phyloP scores from a whole-genome alignment of 495 filamentous ascomycete species.

The Poronia punctata region DNA sequence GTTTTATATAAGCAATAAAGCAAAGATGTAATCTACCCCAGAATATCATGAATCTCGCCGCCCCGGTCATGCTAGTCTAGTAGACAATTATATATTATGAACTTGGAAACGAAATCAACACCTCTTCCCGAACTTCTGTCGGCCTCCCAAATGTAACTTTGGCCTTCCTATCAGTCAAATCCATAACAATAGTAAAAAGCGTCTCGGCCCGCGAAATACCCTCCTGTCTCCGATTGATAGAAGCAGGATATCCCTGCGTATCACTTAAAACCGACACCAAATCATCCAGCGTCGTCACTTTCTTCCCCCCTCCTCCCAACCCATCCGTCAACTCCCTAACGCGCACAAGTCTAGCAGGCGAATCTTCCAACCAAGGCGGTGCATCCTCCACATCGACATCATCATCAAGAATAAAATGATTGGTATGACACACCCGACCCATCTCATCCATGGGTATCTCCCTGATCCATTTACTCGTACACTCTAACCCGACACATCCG shows the following conservation, averaged over 20 bases:
- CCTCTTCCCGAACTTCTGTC: conserved; percentile 19
- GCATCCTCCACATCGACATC: conserved; percentile 40
- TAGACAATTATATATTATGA: no score
- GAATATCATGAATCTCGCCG: no score
- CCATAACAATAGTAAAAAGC: conserved; percentile 45
- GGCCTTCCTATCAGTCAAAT: conserved; percentile 31
- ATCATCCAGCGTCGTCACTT: conserved; percentile 10
- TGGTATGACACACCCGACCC: conserved; percentile 53
- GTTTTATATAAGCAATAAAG: no score
- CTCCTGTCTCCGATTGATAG: conserved; percentile 21
- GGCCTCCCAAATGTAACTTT: conserved; percentile 37
- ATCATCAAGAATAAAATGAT: conserved; percentile 47
- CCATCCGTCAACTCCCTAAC: conserved; percentile 35
- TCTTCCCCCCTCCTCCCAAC: no score
- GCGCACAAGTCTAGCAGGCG: conserved; percentile 40
- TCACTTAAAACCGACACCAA: conserved; percentile 19
- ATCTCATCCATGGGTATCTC: conserved; percentile 39
- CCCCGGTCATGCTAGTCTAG: no score
- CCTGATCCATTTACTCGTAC: conserved; percentile 47
- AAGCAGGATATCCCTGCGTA: conserved; percentile 16
- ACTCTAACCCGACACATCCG: conserved; percentile 51
- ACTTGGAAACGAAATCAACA: conserved; percentile 15
- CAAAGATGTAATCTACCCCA: no score
- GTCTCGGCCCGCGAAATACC: conserved; percentile 21
- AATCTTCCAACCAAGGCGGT: conserved; percentile 50